Evolutionary conservation across 148 eudicot species (phyloP), one percentile per base, ranked within the genome.

Genomic region (Rhododendron molle): DNA sequence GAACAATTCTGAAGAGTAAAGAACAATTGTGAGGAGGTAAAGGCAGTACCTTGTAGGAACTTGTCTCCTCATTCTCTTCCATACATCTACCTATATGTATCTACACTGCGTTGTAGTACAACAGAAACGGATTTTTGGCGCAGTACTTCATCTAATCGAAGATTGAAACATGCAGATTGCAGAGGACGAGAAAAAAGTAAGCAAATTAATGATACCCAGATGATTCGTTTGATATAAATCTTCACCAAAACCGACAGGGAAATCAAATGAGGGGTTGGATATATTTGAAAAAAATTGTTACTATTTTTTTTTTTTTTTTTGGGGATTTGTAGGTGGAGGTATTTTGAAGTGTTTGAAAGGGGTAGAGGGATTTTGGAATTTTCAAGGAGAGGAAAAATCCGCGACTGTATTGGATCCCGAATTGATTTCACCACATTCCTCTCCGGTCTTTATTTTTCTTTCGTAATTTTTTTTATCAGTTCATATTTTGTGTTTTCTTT

Each of bases 1-100:
- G 30, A 78, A n/a, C 49, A 78, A 78, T 21, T 36, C 81, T 11
- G 20, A 11, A 76, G 80, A 76, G 44, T 21, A 4, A 21, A 43
- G 49, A 76, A 76, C 28, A 43, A 40, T 43, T 36, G 47, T 0
- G 26, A 16, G 54, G 32, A n/a, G 26, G 56, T 43, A 47, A 58
- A 58, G 65, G 65, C 65, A 58, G 47, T 78, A 78, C 81, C 81
- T 46, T 78, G 81, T 23, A 78, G 81, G 81, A 78, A 46, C 56
- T 78, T 9, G 34, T 46, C 81, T 44, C 81, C 18, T 78, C 81
- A 78, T 78, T 78, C 32, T 21, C 81, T 78, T 78, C 81, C 81
- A 78, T 78, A 78, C 47, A 78, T 78, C 52, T 46, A 78, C 30
- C 36, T 5, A 46, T 26, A 7, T 43, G n/a, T 23, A 34, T 16